phyloP scores from a whole-genome alignment of 2,329 filamentous ascomycete genomes.

The Aspergillus versicolor region DNA sequence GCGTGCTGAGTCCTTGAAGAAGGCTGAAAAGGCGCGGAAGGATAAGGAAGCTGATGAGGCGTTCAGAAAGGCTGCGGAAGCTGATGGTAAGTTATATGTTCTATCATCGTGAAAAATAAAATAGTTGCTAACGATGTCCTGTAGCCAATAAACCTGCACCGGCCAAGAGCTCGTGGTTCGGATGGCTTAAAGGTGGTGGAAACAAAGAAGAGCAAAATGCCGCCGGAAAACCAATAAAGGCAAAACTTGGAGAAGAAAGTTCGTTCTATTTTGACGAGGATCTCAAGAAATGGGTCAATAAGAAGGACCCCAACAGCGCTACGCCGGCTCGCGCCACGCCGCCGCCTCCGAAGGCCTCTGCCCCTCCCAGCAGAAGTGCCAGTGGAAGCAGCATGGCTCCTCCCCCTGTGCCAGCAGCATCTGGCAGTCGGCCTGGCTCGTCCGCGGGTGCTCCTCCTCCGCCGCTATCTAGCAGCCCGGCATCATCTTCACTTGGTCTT shows the following conservation, averaged over 20 bases:
- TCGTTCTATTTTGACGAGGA: slow-evolving; percentile 93
- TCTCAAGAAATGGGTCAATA: slow-evolving; percentile 98
- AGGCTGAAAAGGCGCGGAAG: slow-evolving; percentile 64
- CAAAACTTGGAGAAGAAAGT: slow-evolving; percentile 91
- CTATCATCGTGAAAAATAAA: background rate
- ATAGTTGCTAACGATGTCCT: slow-evolving; percentile 48
- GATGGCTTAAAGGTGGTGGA: slow-evolving; percentile 74
- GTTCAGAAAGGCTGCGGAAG: slow-evolving; percentile 78
- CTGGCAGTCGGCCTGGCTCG: slow-evolving; percentile 34
- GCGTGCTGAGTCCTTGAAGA: slow-evolving; percentile 52
- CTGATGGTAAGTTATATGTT: slow-evolving; percentile 51
- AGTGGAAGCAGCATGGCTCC: slow-evolving; percentile 57
- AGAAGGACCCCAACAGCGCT: slow-evolving; percentile 72
- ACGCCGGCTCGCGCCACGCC: slow-evolving; percentile 64
- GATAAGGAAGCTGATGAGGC: slow-evolving; percentile 81
- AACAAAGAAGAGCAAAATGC: slow-evolving; percentile 52
- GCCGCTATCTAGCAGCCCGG: slow-evolving; percentile 32
- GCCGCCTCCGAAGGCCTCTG: slow-evolving; percentile 69
- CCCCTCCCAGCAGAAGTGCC: slow-evolving; percentile 51
- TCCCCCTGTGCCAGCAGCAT: slow-evolving; percentile 18
- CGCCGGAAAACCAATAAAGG: slow-evolving; percentile 67
- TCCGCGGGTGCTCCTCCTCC: slow-evolving; percentile 29
- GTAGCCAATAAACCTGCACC: slow-evolving; percentile 37
- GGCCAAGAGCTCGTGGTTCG: slow-evolving; percentile 62
- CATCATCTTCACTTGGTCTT: slow-evolving; percentile 26